A percentile compares a stretch with the other conserved stretches of the same genome.
phyloP scores from a whole-genome alignment of 2,329 filamentous ascomycete species.

The Diaporthe velutina region DNA sequence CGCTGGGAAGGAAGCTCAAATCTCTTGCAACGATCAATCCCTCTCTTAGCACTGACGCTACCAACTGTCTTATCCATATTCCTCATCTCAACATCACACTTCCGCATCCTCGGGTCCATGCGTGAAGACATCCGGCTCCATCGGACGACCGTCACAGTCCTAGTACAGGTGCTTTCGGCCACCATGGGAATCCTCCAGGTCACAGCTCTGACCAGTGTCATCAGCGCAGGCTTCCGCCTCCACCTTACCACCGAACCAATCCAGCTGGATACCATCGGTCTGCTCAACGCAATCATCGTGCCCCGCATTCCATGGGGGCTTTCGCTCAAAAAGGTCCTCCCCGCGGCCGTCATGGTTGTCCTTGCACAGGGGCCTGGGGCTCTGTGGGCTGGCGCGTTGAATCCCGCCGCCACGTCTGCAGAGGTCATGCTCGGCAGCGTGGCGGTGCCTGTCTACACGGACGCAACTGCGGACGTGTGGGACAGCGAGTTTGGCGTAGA shows the following conservation, averaged over 20 bases:
- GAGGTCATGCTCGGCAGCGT: background rate
- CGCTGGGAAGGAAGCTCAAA: background rate
- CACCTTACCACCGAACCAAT: background rate
- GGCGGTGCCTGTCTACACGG: background rate
- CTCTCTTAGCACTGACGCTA: background rate
- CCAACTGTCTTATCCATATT: background rate
- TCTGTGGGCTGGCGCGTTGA: background rate
- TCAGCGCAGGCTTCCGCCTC: constrained; percentile 8
- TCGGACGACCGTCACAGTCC: background rate
- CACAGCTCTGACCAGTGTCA: background rate
- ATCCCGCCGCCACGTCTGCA: background rate
- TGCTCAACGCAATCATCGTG: background rate
- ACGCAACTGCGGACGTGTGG: background rate
- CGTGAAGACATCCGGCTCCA: background rate
- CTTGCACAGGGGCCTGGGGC: background rate
- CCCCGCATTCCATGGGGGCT: background rate
- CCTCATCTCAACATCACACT: background rate
- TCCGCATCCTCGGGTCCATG: background rate
- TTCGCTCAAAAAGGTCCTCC: background rate
- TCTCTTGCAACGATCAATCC: background rate
- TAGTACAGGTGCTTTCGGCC: constrained; percentile 42
- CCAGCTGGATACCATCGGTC: background rate
- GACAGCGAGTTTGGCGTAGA: background rate
- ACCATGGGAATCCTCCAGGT: constrained; percentile 3
- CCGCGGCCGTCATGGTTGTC: background rate